Percentiles rank a stretch among this genome's conserved stretches.
Conservation (phyloP, 192 early-diverging fungal species). For the Coemansia sp. region DNA sequence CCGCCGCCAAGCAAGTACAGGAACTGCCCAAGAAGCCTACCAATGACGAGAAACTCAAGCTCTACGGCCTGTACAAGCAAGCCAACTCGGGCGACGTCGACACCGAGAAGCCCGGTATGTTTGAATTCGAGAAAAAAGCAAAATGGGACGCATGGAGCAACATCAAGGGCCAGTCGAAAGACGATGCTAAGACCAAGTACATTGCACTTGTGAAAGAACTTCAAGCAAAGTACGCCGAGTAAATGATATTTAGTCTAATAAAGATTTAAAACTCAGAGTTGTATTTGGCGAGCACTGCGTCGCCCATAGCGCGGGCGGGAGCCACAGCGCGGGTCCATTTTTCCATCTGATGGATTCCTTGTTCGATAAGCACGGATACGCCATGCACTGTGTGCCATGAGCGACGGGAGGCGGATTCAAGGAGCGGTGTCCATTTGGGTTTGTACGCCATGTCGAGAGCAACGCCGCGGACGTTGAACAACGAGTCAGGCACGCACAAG, state of each 20-base stretch:
- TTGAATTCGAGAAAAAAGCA: slow-evolving; percentile 71
- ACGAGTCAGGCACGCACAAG: slow-evolving; percentile 55
- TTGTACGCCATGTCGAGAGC: slow-evolving; percentile 95
- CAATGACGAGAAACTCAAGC: too few relatives aligned
- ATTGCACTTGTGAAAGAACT: slow-evolving; percentile 71
- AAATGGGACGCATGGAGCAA: slow-evolving; percentile 86
- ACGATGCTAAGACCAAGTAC: slow-evolving; percentile 83
- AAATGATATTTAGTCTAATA: background rate
- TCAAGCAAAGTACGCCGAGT: slow-evolving; percentile 26
- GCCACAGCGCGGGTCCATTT: slow-evolving; percentile 67
- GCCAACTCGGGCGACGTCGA: slow-evolving; percentile 63
- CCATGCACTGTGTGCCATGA: slow-evolving; percentile 77
- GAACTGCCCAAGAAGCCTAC: slow-evolving; percentile 52
- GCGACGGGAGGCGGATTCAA: slow-evolving; percentile 60
- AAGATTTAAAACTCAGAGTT: slow-evolving; percentile 27
- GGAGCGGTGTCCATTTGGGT: slow-evolving; percentile 76
- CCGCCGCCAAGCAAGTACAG: slow-evolving; percentile 65
- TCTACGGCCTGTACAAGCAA: slow-evolving; percentile 91
- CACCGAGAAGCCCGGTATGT: slow-evolving; percentile 65
- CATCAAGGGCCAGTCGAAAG: slow-evolving; percentile 57
- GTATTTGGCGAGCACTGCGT: slow-evolving; percentile 45
- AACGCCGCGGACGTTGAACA: slow-evolving; percentile 65
- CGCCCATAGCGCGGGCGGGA: slow-evolving; percentile 32
- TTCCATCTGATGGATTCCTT: slow-evolving; percentile 89
- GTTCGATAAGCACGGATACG: slow-evolving; percentile 85